Percentiles rank a stretch among this genome's conserved stretches.
Evolutionary conservation across 2,329 filamentous ascomycete species (phyloP).

Genomic region (Pezicula carpinea): DNA sequence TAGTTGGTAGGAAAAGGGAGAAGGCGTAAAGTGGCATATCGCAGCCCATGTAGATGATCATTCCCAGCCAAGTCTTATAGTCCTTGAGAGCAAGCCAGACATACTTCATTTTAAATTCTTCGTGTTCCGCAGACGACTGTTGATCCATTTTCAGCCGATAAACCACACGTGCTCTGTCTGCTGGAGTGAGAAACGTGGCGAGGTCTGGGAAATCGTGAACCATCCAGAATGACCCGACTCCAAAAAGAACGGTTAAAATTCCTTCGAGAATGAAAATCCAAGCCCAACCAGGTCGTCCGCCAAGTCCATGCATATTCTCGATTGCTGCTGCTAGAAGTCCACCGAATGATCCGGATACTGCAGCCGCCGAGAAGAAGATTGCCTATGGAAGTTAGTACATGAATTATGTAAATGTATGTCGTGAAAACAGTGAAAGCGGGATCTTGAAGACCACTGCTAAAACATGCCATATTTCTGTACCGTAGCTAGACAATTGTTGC

Average conservation of each 20-base stretch:
- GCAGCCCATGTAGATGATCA: constrained; percentile 73
- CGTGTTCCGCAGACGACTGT: constrained; percentile 69
- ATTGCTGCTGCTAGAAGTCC: constrained; percentile 71
- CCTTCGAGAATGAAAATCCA: constrained; percentile 71
- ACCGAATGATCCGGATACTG: constrained; percentile 73
- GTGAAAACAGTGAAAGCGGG: not conserved
- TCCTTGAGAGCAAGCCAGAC: constrained; percentile 70
- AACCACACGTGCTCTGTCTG: constrained; percentile 69
- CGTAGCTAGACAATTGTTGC: too few relatives aligned
- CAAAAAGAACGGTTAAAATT: constrained; percentile 63
- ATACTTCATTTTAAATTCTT: constrained; percentile 69
- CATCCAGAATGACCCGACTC: constrained; percentile 67
- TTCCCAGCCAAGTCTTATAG: constrained; percentile 78
- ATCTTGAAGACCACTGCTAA: too few relatives aligned
- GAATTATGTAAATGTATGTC: not conserved
- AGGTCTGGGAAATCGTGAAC: constrained; percentile 79
- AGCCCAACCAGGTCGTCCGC: constrained; percentile 51
- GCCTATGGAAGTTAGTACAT: constrained; percentile 34
- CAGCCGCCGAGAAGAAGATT: constrained; percentile 80
- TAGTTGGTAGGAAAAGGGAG: constrained; percentile 74
- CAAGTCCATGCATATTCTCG: constrained; percentile 62
- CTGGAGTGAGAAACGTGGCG: constrained; percentile 65
- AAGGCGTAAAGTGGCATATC: constrained; percentile 72
- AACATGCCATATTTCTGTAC: too few relatives aligned
- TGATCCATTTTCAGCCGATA: constrained; percentile 65